Conservation (phyloP, 2,329 filamentous ascomycete species). For the Aspergillus brunneoviolaceus region DNA sequence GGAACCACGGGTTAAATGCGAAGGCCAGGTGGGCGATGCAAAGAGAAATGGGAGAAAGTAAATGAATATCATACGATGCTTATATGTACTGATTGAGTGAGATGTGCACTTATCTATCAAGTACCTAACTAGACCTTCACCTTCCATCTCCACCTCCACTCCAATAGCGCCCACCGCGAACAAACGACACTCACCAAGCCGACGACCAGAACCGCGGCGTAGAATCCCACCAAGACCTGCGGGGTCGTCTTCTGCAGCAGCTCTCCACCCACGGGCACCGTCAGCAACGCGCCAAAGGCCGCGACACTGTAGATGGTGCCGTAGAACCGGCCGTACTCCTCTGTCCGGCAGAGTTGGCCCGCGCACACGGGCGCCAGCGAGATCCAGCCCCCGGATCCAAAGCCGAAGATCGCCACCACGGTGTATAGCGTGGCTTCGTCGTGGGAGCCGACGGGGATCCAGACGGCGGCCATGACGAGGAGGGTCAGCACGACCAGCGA, state of each 20-base stretch:
- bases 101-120: too few species aligned
- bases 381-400: slow-evolving; percentile 52
- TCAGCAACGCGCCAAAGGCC: slow-evolving; percentile 47
- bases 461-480: slow-evolving; percentile 44
- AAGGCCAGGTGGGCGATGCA: too few species aligned
- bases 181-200: slow-evolving; percentile 27
- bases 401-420: slow-evolving; percentile 50
- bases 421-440: slow-evolving; percentile 43
- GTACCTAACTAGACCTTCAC: slow-evolving; percentile 28
- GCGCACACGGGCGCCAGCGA: slow-evolving; percentile 48
- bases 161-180: slow-evolving; percentile 38
- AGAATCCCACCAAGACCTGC: slow-evolving; percentile 47
- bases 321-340: slow-evolving; percentile 50
- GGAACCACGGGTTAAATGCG: too few species aligned
- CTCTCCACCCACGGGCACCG: slow-evolving; percentile 48
- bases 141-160: slow-evolving; percentile 41
- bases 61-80: too few species aligned
- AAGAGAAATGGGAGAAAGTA: too few species aligned
- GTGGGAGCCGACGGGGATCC: slow-evolving; percentile 48
- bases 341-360: slow-evolving; percentile 48
- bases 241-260: slow-evolving; percentile 49
- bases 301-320: slow-evolving; percentile 51
- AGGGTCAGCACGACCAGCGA: slow-evolving; percentile 38
- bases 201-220: slow-evolving; percentile 43
- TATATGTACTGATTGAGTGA: too few species aligned